These are phyloP conservation scores for Blepharisma stoltei DNA, from an alignment of 73 alveolate species.

Conservation along the genomic window DNA sequence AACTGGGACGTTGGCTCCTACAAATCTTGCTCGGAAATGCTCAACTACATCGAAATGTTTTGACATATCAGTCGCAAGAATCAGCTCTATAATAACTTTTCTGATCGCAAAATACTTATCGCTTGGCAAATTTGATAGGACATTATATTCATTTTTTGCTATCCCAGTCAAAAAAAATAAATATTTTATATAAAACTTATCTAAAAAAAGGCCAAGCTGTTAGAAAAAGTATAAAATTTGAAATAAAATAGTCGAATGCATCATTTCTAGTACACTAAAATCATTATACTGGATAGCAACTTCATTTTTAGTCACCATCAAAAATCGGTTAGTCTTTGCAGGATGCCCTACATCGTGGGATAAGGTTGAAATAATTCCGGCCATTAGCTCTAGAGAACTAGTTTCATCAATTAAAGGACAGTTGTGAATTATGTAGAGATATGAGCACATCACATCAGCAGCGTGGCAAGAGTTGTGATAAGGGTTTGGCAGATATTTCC, in stretches of 20 bases:
- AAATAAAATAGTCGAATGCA: background rate
- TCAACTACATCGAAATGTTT: background rate
- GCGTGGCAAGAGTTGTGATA: background rate
- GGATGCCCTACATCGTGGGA: background rate
- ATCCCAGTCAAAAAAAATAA: too few species aligned
- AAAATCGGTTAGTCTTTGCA: slow-evolving; percentile 3
- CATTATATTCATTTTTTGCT: background rate
- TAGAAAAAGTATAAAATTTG: too few species aligned
- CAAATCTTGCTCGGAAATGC: background rate
- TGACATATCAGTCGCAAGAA: background rate
- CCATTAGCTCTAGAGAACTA: background rate
- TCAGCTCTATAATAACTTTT: background rate
- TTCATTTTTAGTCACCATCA: background rate
- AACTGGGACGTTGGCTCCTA: background rate
- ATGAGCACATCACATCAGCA: background rate
- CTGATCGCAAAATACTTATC: background rate
- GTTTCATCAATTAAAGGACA: background rate
- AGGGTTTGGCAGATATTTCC: background rate
- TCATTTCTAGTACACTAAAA: background rate
- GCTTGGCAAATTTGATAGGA: background rate
- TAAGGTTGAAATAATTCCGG: background rate
- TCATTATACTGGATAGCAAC: background rate
- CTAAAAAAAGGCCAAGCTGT: too few species aligned
- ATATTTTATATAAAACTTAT: too few species aligned
- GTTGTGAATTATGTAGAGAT: background rate